Evolutionary conservation across 768 basidiomycete species (phyloP).

Genomic region (Imleria badia): DNA sequence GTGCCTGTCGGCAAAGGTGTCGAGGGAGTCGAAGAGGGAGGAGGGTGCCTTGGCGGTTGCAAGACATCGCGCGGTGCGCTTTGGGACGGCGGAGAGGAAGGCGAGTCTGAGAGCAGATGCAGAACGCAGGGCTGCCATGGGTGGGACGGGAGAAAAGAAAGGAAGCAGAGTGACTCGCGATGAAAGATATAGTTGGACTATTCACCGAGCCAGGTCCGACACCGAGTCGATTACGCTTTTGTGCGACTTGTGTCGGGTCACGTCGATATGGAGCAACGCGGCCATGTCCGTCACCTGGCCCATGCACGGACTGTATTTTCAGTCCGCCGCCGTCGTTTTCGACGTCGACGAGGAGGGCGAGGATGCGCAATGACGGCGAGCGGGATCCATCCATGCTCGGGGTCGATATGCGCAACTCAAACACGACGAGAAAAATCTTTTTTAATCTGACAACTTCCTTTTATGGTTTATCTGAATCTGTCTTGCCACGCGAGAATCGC

Average conservation of each 20-base stretch:
- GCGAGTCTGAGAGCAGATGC: slow-evolving; percentile 26
- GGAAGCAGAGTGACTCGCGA: slow-evolving; percentile 15
- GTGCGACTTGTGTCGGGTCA: slow-evolving; percentile 13
- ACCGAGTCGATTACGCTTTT: slow-evolving; percentile 39
- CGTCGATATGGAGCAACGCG: slow-evolving; percentile 3
- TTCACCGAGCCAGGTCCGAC: slow-evolving; percentile 42
- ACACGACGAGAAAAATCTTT: slow-evolving; percentile 20
- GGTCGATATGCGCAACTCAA: slow-evolving; percentile 10
- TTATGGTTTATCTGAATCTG: slow-evolving; percentile 19
- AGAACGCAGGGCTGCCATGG: slow-evolving; percentile 31
- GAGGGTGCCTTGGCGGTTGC: slow-evolving; percentile 60
- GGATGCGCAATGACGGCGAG: not conserved
- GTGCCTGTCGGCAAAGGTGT: slow-evolving; percentile 88
- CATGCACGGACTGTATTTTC: not conserved
- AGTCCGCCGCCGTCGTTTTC: not conserved
- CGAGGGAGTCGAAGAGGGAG: slow-evolving; percentile 79
- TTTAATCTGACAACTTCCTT: slow-evolving; percentile 12
- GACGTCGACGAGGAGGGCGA: slow-evolving; percentile 8
- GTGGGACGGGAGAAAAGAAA: slow-evolving; percentile 15
- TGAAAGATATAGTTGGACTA: slow-evolving; percentile 24
- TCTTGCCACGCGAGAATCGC: slow-evolving; percentile 13
- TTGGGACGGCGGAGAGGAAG: slow-evolving; percentile 15
- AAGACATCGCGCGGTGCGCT: slow-evolving; percentile 39
- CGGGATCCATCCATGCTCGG: slow-evolving; percentile 24
- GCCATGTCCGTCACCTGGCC: not conserved